Evolutionary conservation across 495 filamentous ascomycete genomes (phyloP).

Genomic region (Delitschia confertaspora): DNA sequence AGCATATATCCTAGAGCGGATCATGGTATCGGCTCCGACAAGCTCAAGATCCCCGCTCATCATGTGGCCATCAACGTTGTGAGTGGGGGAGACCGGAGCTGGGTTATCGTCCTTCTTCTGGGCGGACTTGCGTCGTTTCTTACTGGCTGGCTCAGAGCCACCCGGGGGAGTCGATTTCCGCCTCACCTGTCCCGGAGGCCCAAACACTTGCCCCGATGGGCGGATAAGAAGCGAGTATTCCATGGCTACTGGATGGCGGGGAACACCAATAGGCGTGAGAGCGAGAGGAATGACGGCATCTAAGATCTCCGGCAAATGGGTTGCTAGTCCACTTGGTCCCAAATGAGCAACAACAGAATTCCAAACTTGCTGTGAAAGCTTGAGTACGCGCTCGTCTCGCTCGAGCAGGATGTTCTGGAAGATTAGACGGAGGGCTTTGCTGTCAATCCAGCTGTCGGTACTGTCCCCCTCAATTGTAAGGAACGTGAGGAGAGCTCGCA

Average conservation of each 20-base stretch:
- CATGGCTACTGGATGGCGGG: constrained; percentile 82
- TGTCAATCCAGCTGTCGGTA: constrained; percentile 85
- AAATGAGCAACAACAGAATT: constrained; percentile 58
- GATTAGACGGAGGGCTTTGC: constrained; percentile 75
- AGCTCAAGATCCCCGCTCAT: constrained; percentile 93
- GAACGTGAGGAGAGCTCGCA: constrained; percentile 89
- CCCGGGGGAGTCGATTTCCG: constrained; percentile 55
- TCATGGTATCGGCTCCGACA: constrained; percentile 76
- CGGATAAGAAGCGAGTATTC: constrained; percentile 80
- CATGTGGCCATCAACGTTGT: constrained; percentile 97
- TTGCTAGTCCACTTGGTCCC: constrained; percentile 29
- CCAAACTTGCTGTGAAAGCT: constrained; percentile 81
- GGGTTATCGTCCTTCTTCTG: constrained; percentile 56
- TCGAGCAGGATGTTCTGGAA: constrained; percentile 96
- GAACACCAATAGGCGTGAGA: constrained; percentile 82
- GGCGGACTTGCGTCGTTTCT: constrained; percentile 72
- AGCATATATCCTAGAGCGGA: constrained; percentile 80
- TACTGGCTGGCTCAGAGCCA: constrained; percentile 45
- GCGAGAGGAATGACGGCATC: constrained; percentile 69
- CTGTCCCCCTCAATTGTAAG: constrained; percentile 72
- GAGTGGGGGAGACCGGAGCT: constrained; percentile 46
- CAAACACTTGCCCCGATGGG: constrained; percentile 82
- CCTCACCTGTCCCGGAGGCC: constrained; percentile 20
- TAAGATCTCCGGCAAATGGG: constrained; percentile 53
- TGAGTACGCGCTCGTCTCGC: constrained; percentile 68